Percentiles rank a stretch among this genome's conserved stretches.
phyloP scores from a whole-genome alignment of 1,284 basidiomycete genomes.

The Ceratobasidium sp. region DNA sequence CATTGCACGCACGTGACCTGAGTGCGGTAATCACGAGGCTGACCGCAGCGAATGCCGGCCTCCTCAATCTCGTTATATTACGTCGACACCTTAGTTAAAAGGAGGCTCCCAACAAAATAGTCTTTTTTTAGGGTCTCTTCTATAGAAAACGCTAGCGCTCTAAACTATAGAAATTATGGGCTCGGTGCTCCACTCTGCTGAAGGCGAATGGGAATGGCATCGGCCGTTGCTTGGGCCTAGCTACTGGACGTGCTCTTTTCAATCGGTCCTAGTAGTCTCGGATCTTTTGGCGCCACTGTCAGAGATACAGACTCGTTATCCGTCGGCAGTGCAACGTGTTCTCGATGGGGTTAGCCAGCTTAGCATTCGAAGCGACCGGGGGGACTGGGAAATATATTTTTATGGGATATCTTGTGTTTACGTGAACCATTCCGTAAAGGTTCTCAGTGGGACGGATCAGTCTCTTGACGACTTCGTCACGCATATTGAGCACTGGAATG shows the following conservation, averaged over 20 bases:
- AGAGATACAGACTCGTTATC: conserved; percentile 7
- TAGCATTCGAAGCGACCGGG: not conserved
- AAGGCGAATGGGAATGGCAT: conserved; percentile 14
- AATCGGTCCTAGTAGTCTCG: not conserved
- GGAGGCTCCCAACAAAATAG: too few species aligned
- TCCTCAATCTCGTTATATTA: too few species aligned
- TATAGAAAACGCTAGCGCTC: too few species aligned
- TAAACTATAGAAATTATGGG: not conserved
- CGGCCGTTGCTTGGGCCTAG: conserved; percentile 8
- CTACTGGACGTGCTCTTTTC: conserved; percentile 2
- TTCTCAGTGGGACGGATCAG: not conserved
- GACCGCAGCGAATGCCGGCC: too few species aligned
- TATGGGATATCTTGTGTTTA: conserved; percentile 14
- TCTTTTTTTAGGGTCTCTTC: too few species aligned
- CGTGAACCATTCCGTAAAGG: not conserved
- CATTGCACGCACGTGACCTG: too few species aligned
- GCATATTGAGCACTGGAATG: not conserved
- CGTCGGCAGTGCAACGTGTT: conserved; percentile 11
- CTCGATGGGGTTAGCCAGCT: conserved; percentile 4
- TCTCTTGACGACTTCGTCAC: conserved; percentile 8
- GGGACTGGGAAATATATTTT: conserved; percentile 22
- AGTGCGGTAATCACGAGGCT: too few species aligned
- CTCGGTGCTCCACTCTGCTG: not conserved
- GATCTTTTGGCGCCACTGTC: not conserved
- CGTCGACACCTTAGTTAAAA: too few species aligned